Evolutionary conservation across 768 basidiomycete genomes (phyloP), one percentile per base, ranked within the genome.

Genomic region (Trametes gibbosa): DNA sequence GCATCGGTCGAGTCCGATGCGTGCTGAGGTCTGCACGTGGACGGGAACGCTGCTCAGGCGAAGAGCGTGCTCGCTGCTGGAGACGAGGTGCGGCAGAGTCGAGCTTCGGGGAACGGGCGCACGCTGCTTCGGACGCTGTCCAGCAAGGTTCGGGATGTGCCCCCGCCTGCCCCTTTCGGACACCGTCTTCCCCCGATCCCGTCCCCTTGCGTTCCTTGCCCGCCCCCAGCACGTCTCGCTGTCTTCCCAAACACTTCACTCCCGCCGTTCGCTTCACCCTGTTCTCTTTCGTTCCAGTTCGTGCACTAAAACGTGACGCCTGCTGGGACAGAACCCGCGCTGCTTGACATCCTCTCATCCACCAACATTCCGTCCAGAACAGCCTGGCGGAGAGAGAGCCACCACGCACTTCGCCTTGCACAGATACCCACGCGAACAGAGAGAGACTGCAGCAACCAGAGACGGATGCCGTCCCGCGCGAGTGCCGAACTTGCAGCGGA

Each of bases 71-170:
- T 10, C 14, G 21, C 55, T 13, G 24, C 24, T 29, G 46, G 25
- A 4, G n/a, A 21, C 14, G 16, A n/a, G n/a, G n/a, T n/a, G n/a
- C n/a, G n/a, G n/a, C n/a, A n/a, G n/a, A n/a, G n/a, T n/a, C n/a
- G 17, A 41, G 39, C 39, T 56, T 56, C 55, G 55, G 47, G 55
- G 55, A 49, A 24, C 9, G 24, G 55, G 12, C n/a, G 37, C 12
- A 39, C 39, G 19, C 37, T 55, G 48, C n/a, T 50, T 56, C 55
- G 55, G 55, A 21, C 16, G 25, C 49, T 29, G 55, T 50, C 47
- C n/a, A 24, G 19, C 43, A 54, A 42, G 43, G 43, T 54, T 54
- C 53, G 32, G 42, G 19, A 32, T n/a, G 29, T 29, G 29, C 42
- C 21, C 46, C 14, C 43, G 25, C 5, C 12, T 46, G 54, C 35